Evolutionary conservation across 768 basidiomycete species (phyloP).

Genomic region (Hygrocybe coccinea): DNA sequence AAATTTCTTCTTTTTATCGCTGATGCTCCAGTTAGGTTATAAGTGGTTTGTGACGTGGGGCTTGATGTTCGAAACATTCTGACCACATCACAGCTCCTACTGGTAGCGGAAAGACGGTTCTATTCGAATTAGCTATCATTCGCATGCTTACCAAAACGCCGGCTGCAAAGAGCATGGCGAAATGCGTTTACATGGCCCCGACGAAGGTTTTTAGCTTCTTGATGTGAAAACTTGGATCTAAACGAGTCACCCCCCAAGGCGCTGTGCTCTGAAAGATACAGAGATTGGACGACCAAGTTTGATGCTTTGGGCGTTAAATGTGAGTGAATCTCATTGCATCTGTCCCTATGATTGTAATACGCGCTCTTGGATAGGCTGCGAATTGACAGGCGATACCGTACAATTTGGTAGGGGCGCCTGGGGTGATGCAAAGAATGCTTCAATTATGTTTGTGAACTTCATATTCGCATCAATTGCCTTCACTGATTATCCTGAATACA

Average conservation of each 20-base stretch:
- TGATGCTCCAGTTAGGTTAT: conserved; percentile 50
- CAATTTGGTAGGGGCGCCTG: conserved; percentile 58
- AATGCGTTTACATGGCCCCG: conserved; percentile 90
- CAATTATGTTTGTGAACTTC: conserved; percentile 60
- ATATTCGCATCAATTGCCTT: background rate
- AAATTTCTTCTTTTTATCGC: conserved; percentile 1
- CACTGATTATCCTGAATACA: conserved; percentile 23
- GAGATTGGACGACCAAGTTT: conserved; percentile 84
- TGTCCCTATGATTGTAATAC: background rate
- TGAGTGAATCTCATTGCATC: conserved; percentile 26
- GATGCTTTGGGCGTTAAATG: conserved; percentile 71
- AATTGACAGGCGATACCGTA: conserved; percentile 89
- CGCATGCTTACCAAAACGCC: conserved; percentile 52
- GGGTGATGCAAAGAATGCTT: conserved; percentile 69
- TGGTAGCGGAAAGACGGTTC: conserved; percentile 90
- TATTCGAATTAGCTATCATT: conserved; percentile 90
- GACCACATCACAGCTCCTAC: conserved; percentile 68
- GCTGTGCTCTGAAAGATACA: conserved; percentile 76
- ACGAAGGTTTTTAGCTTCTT: conserved; percentile 57
- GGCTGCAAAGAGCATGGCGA: conserved; percentile 35
- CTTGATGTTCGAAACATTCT: background rate
- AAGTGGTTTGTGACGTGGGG: conserved; percentile 44
- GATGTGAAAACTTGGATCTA: background rate
- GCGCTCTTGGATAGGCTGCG: conserved; percentile 53
- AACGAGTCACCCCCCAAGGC: conserved; percentile 47